Base-by-base conservation (phyloP, 768 basidiomycete species). In the Imleria badia region DNA sequence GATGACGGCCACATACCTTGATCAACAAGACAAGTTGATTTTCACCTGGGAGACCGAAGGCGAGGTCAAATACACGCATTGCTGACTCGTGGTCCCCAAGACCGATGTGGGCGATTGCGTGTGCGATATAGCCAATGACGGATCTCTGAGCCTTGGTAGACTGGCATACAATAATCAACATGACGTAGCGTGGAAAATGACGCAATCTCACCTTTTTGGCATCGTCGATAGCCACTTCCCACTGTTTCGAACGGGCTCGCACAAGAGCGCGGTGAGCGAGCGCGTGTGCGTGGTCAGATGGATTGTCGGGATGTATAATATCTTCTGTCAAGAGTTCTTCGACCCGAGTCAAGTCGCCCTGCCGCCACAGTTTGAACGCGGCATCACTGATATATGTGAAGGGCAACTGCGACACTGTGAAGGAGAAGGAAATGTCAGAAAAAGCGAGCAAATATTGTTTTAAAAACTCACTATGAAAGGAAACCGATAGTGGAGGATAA, bases 101-200 rank as follows among this genome's bases (percentile, higher is more conserved):
- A 1, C 48, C 19, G 15, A 46, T 13, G 1, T 2, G 20, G 1
- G 54, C 48, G 2, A 63, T 39, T 5, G 57, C 46, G 1, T n/a
- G 3, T 8, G 61, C 61, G 11, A 63, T 39, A 34, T 63, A 29
- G 31, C 50, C 57, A 3, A 63, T 42, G 3, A 40, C 41, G 1
- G 61, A 64, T n/a, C 11, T 33, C 10, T 42, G 51, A n/a, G 39
- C 13, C 11, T 56, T 5, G n/a, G 54, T 34, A 20, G 62, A 63
- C 61, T 45, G 17, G 1, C 1, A 11, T 15, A 1, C 1, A 6
- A 30, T 4, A 1, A 19, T 59, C 26, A 59, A 23, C 8, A 22
- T 11, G 3, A 20, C 7, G 12, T 3, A 2, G 14, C 11, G 17
- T 3, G 6, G n/a, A 1, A 26, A 19, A 31, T 19, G 5, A 1